phyloP scores from a whole-genome alignment of 1,284 basidiomycete genomes.

The Anthracocystis panici-leucophaei region DNA sequence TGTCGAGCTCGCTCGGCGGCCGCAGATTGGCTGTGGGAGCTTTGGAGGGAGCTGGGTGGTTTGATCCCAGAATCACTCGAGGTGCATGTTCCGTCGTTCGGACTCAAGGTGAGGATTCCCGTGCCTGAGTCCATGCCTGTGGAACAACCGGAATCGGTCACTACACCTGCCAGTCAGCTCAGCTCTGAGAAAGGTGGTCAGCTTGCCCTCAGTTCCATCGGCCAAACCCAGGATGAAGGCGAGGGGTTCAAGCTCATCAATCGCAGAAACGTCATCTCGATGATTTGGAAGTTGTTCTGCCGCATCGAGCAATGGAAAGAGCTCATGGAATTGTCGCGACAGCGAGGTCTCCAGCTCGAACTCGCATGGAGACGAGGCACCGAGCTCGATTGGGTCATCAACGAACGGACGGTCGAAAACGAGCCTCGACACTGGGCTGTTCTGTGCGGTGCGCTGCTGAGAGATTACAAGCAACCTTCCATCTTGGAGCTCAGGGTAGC shows the following conservation, averaged over 20 bases:
- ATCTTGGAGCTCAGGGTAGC: conserved; percentile 80
- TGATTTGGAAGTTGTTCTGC: conserved; percentile 72
- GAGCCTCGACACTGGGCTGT: conserved; percentile 78
- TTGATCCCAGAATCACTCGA: conserved; percentile 72
- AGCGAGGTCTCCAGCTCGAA: conserved; percentile 76
- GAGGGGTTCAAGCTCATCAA: conserved; percentile 74
- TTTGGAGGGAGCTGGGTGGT: conserved; percentile 78
- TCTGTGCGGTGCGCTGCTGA: conserved; percentile 79
- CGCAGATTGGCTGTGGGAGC: conserved; percentile 84
- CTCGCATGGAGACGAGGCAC: conserved; percentile 81
- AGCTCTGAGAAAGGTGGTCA: conserved; percentile 19
- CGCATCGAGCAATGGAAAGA: conserved; percentile 76
- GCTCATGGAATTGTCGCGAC: conserved; percentile 75
- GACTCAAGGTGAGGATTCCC: conserved; percentile 77
- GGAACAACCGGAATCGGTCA: conserved; percentile 10
- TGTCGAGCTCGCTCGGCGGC: conserved; percentile 75
- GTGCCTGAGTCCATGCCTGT: conserved; percentile 73
- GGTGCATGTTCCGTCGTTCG: conserved; percentile 73
- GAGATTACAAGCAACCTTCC: conserved; percentile 72
- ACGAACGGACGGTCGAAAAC: conserved; percentile 77
- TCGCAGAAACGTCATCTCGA: conserved; percentile 75
- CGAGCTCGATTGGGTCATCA: conserved; percentile 83
- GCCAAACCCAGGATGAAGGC: conserved; percentile 45
- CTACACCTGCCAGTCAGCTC: conserved; percentile 29
- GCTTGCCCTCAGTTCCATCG: conserved; percentile 33